Conservation (phyloP, 208 protist genomes). For the Crithidia sp. region DNA sequence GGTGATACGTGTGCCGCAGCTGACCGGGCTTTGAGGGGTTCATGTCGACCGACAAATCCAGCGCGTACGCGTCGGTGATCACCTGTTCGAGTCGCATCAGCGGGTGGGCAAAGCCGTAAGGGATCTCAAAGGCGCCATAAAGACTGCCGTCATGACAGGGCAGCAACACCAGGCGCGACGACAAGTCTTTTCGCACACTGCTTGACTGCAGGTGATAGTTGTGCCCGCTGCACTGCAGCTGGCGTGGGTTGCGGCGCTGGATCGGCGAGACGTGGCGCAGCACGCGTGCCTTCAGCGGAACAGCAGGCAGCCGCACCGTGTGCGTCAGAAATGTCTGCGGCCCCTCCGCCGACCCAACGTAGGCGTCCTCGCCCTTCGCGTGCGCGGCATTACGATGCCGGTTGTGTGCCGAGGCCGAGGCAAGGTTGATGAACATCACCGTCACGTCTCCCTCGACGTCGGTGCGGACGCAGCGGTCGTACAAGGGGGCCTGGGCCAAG, state of each 20-base stretch:
- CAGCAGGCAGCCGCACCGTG: constrained; percentile 36
- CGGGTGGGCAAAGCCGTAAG: constrained; percentile 57
- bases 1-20: constrained; percentile 38
- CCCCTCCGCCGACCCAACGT: constrained; percentile 38
- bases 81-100: constrained; percentile 66
- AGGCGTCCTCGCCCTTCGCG: constrained; percentile 29
- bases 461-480: constrained; percentile 39
- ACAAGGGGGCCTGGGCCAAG: constrained; percentile 25
- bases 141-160: constrained; percentile 72
- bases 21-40: constrained; percentile 8
- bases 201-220: constrained; percentile 37
- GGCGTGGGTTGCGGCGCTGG: constrained; percentile 20
- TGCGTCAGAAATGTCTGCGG: constrained; percentile 43
- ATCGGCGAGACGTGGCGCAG: constrained; percentile 26
- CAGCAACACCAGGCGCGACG: constrained; percentile 41
- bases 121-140: constrained; percentile 51
- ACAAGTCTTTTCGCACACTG: constrained; percentile 31
- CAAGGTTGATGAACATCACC: constrained; percentile 28
- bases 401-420: background rate
- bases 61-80: constrained; percentile 55
- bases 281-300: constrained; percentile 25
- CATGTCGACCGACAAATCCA: constrained; percentile 29
- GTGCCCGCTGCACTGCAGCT: constrained; percentile 37
- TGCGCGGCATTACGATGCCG: constrained; percentile 1
- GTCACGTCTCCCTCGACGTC: constrained; percentile 52